Evolutionary conservation across 176 grass and related monocot species (phyloP), one percentile per base, ranked within the genome.

Genomic region (Cymbopogon citratus): DNA sequence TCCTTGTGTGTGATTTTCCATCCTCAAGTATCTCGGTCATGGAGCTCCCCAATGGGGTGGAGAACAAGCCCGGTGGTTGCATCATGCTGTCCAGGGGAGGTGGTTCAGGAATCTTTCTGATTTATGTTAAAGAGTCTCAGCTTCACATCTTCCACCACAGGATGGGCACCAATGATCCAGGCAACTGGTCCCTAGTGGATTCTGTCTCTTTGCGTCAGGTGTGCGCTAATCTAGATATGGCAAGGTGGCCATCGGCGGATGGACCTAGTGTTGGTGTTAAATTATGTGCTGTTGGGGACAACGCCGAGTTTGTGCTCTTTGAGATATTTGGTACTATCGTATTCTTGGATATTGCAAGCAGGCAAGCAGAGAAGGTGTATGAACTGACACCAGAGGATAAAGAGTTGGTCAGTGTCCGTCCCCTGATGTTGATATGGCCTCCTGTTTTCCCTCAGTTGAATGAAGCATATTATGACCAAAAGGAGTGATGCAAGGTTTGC

Each of bases 11-110:
- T 12, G 31, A 72, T 52, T 70, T 85, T 3, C 3, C 8, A 9
- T 79, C 83, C 14, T 79, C 66, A 0, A 63, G 40, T 49, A 38
- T 79, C 6, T 79, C 66, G 12, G 10, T 60, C 24, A 35, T 85
- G 45, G 60, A 85, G 6, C 31, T 85, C 28, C 83, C 83, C 1
- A 46, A 28, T 39, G 54, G 66, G 54, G 83, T 85, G 51, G 68
- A 13, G 43, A 67, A 67, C 63, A 34, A 79, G 62, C 27, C 43
- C 34, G 43, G 19, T 11, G 40, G 77, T 51, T 66, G 62, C 28
- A 51, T 79, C 77, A 21, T 41, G 40, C 52, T 85, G 6, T 85
- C 66, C 1, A 40, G 41, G 11, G 52, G 66, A 10, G 66, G 48
- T 9, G 12, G 44, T 40, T 64, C 56, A 39, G 75, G 66, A 3